These are phyloP conservation scores for Inosperma sp. DNA, from an alignment of 768 basidiomycete genomes.

Conservation along the genomic window DNA sequence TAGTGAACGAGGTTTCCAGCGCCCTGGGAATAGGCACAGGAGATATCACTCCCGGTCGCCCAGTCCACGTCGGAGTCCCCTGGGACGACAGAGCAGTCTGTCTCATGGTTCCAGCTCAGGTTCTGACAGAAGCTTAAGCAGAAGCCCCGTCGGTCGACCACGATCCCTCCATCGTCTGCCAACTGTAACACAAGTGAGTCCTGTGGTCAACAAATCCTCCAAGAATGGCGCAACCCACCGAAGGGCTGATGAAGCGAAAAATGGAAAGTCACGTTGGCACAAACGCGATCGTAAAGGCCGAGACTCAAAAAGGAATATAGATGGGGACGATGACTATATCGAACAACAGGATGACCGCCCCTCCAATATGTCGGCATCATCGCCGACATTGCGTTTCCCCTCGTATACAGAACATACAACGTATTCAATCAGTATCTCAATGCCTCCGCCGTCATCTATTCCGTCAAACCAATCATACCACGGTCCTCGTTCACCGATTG, in stretches of 20 bases:
- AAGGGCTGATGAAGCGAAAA: slow-evolving; percentile 22
- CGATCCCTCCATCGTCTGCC: slow-evolving; percentile 65
- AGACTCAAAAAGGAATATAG: slow-evolving; percentile 5
- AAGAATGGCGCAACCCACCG: slow-evolving; percentile 23
- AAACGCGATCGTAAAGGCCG: slow-evolving; percentile 27
- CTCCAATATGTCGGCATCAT: background rate
- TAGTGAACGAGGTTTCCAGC: slow-evolving; percentile 40
- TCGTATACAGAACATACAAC: slow-evolving; percentile 5
- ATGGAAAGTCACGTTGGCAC: slow-evolving; percentile 25
- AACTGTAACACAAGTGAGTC: slow-evolving; percentile 23
- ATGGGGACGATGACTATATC: slow-evolving; percentile 4
- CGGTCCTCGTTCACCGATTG: background rate
- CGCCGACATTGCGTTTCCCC: background rate
- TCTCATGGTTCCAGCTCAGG: slow-evolving; percentile 55
- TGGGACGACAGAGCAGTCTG: slow-evolving; percentile 41
- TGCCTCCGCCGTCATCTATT: slow-evolving; percentile 18
- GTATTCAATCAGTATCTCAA: slow-evolving; percentile 15
- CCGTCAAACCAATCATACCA: slow-evolving; percentile 9
- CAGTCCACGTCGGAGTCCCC: slow-evolving; percentile 34
- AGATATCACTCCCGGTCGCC: slow-evolving; percentile 37
- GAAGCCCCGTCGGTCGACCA: slow-evolving; percentile 48
- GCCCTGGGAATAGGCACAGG: slow-evolving; percentile 21
- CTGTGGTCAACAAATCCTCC: slow-evolving; percentile 33
- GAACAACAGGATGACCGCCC: background rate
- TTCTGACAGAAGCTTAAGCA: slow-evolving; percentile 52